Percentiles rank a stretch among this genome's conserved stretches.
These are phyloP conservation scores for Taphrina betulina DNA, from an alignment of 1,139 yeast genomes.

Conservation along the genomic window DNA sequence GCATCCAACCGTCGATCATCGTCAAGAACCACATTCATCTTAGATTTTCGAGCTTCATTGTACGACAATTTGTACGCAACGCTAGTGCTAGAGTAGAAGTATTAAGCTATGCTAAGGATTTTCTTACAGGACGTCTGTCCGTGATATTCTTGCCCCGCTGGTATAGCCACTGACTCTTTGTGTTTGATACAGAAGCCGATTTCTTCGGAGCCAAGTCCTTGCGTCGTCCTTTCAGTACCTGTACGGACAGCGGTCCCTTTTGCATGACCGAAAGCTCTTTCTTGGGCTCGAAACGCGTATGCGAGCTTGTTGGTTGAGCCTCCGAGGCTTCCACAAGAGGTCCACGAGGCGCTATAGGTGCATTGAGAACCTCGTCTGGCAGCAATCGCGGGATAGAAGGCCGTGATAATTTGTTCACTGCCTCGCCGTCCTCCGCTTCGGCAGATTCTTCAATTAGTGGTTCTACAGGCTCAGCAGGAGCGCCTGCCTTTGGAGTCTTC, in stretches of 20 bases:
- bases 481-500: neutral
- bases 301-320: neutral
- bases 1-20: too few relatives aligned
- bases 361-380: constrained; percentile 27
- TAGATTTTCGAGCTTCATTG: too few relatives aligned
- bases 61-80: too few relatives aligned
- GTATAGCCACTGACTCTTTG: constrained; percentile 28
- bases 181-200: constrained; percentile 18
- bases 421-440: neutral
- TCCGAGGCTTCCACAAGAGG: neutral
- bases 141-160: constrained; percentile 7
- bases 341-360: neutral
- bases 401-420: too few relatives aligned
- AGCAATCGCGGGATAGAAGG: constrained; percentile 13
- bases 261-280: constrained; percentile 8
- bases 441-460: neutral
- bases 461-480: neutral
- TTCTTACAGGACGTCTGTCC: constrained; percentile 19
- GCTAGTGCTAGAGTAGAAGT: too few relatives aligned
- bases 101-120: constrained; percentile 17
- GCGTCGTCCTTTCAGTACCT: constrained; percentile 12
- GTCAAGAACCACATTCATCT: too few relatives aligned
- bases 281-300: constrained; percentile 8
- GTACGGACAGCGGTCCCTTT: constrained; percentile 5
- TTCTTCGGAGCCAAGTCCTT: constrained; percentile 20